These are phyloP conservation scores for Trichoderma sp. DNA, from an alignment of 2,329 filamentous ascomycete species.

Conservation along the genomic window DNA sequence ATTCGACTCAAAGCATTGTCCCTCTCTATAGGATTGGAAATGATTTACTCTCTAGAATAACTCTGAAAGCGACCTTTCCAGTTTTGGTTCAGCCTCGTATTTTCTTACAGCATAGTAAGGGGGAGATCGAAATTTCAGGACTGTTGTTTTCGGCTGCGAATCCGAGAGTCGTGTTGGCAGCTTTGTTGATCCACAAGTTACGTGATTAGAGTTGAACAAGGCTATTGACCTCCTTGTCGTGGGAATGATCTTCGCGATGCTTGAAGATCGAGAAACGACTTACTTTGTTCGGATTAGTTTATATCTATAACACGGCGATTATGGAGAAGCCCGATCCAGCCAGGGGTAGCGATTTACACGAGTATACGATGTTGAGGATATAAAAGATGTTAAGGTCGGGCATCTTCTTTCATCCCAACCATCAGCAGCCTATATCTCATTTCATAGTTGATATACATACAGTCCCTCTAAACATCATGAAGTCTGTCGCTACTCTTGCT, in stretches of 20 bases:
- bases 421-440: background rate
- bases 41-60: background rate
- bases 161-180: background rate
- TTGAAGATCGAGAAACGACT: background rate
- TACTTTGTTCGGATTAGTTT: background rate
- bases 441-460: background rate
- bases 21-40: background rate
- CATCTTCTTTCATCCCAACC: background rate
- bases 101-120: background rate
- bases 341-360: background rate
- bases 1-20: background rate
- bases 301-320: background rate
- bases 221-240: background rate
- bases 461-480: slow-evolving; percentile 20
- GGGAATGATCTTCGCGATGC: background rate
- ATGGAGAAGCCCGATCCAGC: too few relatives aligned
- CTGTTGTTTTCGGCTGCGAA: background rate
- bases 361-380: background rate
- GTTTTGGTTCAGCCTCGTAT: background rate
- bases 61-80: background rate
- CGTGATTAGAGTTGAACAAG: background rate
- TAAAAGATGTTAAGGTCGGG: background rate
- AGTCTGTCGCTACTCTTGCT: slow-evolving; percentile 21
- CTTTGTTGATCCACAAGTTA: background rate
- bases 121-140: background rate